A percentile compares a stretch with the other conserved stretches of the same genome.
These are phyloP conservation scores for Streptanthus diversifolius DNA, from an alignment of 345 rosid genomes.

Conservation along the genomic window DNA sequence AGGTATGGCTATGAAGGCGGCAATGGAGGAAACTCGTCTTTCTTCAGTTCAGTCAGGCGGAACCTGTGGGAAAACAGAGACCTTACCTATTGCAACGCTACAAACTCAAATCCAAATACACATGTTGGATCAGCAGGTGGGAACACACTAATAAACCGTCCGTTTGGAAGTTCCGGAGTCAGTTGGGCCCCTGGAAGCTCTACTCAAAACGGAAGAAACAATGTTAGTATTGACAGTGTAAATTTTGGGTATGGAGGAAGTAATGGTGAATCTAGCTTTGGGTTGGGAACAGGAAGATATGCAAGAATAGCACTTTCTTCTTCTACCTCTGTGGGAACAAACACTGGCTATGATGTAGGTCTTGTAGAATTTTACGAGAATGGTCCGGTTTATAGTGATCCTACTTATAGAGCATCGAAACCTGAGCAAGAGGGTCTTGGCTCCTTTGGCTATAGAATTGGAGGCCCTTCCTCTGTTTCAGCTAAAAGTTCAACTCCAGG, in stretches of 20 bases:
- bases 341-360: neutral
- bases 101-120: neutral
- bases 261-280: neutral
- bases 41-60: neutral
- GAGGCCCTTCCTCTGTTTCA: neutral
- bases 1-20: neutral
- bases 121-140: neutral
- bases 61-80: neutral
- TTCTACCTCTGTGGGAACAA: neutral
- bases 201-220: neutral
- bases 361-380: neutral
- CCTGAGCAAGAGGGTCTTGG: neutral
- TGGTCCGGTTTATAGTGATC: neutral
- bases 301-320: neutral
- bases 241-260: neutral
- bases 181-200: neutral
- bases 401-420: neutral
- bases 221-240: neutral
- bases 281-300: neutral
- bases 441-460: neutral
- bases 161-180: neutral
- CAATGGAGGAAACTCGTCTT: neutral
- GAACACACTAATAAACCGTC: neutral
- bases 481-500: neutral
- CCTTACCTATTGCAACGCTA: neutral